A percentile compares a stretch with the other conserved stretches of the same genome.
These are phyloP conservation scores for Nemania sp. DNA, from an alignment of 2,329 filamentous ascomycete species.

Conservation along the genomic window DNA sequence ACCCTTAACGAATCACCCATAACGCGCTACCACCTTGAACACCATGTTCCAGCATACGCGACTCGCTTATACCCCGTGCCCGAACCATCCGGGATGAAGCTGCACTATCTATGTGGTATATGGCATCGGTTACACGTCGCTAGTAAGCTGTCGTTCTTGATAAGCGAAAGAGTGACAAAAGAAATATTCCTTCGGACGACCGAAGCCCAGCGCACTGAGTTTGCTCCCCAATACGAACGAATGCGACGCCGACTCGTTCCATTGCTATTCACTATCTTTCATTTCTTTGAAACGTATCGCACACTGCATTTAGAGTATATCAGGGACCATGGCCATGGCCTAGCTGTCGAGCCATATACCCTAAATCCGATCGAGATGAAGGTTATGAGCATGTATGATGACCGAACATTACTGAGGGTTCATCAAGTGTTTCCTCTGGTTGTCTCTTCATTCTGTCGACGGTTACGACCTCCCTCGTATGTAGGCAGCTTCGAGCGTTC, in stretches of 20 bases:
- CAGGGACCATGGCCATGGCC: constrained; percentile 54
- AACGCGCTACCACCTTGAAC: constrained; percentile 61
- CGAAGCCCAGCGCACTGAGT: constrained; percentile 57
- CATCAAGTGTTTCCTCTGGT: constrained; percentile 68
- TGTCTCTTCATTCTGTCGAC: constrained; percentile 65
- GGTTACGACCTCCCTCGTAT: constrained; percentile 66
- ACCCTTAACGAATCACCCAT: constrained; percentile 64
- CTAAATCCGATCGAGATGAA: constrained; percentile 64
- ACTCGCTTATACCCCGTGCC: constrained; percentile 60
- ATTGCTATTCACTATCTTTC: constrained; percentile 66
- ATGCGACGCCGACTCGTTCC: constrained; percentile 68
- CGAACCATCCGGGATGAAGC: constrained; percentile 52
- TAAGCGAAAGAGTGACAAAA: constrained; percentile 67
- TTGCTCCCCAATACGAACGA: constrained; percentile 62
- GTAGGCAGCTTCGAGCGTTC: constrained; percentile 65
- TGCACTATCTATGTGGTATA: constrained; percentile 65
- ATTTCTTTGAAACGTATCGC: constrained; percentile 69
- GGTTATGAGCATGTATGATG: constrained; percentile 67
- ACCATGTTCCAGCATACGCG: constrained; percentile 64
- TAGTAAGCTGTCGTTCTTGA: constrained; percentile 62
- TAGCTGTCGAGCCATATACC: constrained; percentile 58
- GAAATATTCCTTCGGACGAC: constrained; percentile 65
- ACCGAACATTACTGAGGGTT: constrained; percentile 63
- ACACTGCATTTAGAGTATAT: constrained; percentile 61
- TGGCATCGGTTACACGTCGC: constrained; percentile 69